Evolutionary conservation across 1,284 basidiomycete species (phyloP), one percentile per base, ranked within the genome.

Genomic region (Naganishia albida): DNA sequence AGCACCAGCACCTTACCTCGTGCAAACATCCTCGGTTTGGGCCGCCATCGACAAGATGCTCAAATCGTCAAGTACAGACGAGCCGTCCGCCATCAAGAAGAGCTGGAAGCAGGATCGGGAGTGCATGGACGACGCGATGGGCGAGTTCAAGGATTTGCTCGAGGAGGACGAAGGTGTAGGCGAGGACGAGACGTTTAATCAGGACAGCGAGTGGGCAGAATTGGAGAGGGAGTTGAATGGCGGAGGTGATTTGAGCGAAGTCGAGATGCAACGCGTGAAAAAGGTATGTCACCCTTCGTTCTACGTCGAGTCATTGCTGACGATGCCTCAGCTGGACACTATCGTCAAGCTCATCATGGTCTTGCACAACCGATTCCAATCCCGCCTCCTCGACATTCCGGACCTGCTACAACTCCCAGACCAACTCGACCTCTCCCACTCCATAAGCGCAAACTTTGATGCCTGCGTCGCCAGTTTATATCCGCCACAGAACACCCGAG

Each of bases 131-230:
- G 66, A 67, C 26, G 66, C 66, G 6, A 28, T 48, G 7, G 30
- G 40, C 23, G 66, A 67, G 57, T 67, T 60, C 57, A 67, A 65
- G 34, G 66, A 67, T 38, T 25, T 67, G 51, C 39, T 67, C n/a
- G 63, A 67, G 30, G 62, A 59, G n/a, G 66, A 67, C 48, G 66
- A 67, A 28, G 66, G 66, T n/a, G 55, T 67, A 10, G 66, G 62
- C 7, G 55, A 59, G 40, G 66, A 67, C 2, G 66, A 67, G n/a
- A 62, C 38, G 6, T 43, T 64, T 4, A 63, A 60, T 12, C 54
- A 54, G 7, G 62, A 63, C 42, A 57, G 46, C 34, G 66, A 67
- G 49, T 67, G 66, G 66, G 56, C 66, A 6, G 66, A 60, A 28
- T 26, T 67, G 50, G 66, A 64, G 34, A 54, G 50, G 40, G 57